These are phyloP conservation scores for Echria macrotheca DNA, from an alignment of 495 filamentous ascomycete species.

Conservation along the genomic window DNA sequence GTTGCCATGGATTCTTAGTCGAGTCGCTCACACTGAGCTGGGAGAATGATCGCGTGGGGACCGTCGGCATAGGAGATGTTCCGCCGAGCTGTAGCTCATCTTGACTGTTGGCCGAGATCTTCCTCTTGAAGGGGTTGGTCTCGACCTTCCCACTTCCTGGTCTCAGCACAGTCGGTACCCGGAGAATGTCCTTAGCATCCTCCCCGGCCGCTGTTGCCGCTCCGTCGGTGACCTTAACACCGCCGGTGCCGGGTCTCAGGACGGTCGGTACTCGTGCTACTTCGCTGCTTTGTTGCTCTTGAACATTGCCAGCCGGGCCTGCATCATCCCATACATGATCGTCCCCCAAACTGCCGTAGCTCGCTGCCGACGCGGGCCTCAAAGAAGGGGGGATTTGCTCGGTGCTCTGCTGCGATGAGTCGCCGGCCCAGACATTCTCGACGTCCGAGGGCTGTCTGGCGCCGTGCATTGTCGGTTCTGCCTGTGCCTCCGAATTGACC, in stretches of 20 bases:
- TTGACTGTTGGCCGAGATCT: not conserved
- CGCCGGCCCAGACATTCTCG: conserved; percentile 33
- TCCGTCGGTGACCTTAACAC: not conserved
- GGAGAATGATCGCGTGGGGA: conserved; percentile 27
- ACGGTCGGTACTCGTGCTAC: conserved; percentile 16
- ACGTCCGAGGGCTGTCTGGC: conserved; percentile 25
- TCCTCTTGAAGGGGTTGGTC: conserved; percentile 52
- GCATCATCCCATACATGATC: conserved; percentile 22
- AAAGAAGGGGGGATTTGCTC: conserved; percentile 24
- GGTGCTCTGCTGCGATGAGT: conserved; percentile 10
- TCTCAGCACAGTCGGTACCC: conserved; percentile 30
- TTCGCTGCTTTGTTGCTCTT: conserved; percentile 6
- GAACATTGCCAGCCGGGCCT: not conserved
- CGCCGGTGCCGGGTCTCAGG: conserved; percentile 18
- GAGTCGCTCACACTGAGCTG: conserved; percentile 36
- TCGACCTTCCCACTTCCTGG: conserved; percentile 34
- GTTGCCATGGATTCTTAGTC: conserved; percentile 50
- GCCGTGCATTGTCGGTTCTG: conserved; percentile 28
- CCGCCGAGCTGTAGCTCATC: conserved; percentile 2
- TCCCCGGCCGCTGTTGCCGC: conserved; percentile 11
- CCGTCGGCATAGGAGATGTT: conserved; percentile 18
- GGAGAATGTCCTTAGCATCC: conserved; percentile 10
- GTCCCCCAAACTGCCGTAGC: conserved; percentile 15
- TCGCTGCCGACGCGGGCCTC: conserved; percentile 21
- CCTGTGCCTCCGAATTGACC: no score